Base-by-base conservation (phyloP, 2,329 filamentous ascomycete genomes). In the Trichoderma oligosporum region DNA sequence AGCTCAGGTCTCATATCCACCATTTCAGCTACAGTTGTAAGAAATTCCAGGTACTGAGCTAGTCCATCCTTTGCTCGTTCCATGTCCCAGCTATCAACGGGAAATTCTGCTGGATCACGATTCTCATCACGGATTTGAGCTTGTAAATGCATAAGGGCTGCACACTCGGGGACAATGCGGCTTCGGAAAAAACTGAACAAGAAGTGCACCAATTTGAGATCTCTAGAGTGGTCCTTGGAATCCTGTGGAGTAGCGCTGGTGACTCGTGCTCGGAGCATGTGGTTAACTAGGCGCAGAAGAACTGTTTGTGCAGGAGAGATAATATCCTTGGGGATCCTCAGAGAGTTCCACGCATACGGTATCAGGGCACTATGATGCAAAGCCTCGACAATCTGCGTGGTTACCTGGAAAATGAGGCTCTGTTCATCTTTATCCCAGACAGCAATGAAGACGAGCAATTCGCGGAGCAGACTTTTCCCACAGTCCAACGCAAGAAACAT, bases 11-110 rank as follows among this genome's bases (percentile, higher is more conserved):
- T 89, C 77, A 91, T 91, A 49, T 90, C 87, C 41, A 86, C 81
- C 65, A 93, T 88, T 67, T 96, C 92, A 0, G 90, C 91, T 25
- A 96, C 83, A 0, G 94, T 92, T 14, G 88, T 91, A 54, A 97
- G 88, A 69, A 97, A 96, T 65, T 97, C 92, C 1, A 97, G 83
- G 68, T 96, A 96, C 71, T 97, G 92, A 51, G 92, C 91, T 1
- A 97, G 84, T 0, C 93, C 93, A 67, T 97, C 93, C 70, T 96
- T 96, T 58, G 95, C 93, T 12, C 93, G 85, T 70, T 97, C 93
- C 88, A 97, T 96, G 66, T 97, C 93, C 93, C 93, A 97, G 45
- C 91, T 82, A 66, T 97, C 95, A 1, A 97, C 85, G 0, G 93
- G 93, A 66, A 97, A 97, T 66, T 97, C 92, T 61, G 89, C 85